Evolutionary conservation across 2,329 filamentous ascomycete species (phyloP).

Genomic region (Pseudopyricularia cyperi): DNA sequence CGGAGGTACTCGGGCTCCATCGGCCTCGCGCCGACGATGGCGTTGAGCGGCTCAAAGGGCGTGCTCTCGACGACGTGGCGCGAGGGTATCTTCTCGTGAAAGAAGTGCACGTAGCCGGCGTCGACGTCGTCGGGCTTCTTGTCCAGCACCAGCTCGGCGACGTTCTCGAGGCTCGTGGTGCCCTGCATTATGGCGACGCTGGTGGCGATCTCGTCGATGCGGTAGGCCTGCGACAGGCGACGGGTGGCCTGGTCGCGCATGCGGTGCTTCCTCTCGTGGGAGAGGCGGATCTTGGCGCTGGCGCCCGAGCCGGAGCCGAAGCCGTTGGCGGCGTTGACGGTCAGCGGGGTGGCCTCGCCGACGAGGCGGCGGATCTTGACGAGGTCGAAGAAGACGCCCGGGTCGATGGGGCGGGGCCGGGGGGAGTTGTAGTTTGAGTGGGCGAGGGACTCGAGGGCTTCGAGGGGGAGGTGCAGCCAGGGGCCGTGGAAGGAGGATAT

Average conservation of each 20-base stretch:
- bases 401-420: conserved; percentile 64
- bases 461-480: conserved; percentile 68
- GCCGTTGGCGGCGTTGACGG: conserved; percentile 62
- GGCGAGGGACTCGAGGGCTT: conserved; percentile 67
- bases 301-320: conserved; percentile 39
- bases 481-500: conserved; percentile 75
- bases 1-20: conserved; percentile 54
- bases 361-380: conserved; percentile 70
- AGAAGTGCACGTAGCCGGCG: conserved; percentile 83
- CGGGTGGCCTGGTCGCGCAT: conserved; percentile 72
- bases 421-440: conserved; percentile 69
- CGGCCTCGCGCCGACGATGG: conserved; percentile 52
- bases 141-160: conserved; percentile 60
- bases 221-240: conserved; percentile 65
- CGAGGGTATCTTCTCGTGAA: conserved; percentile 79
- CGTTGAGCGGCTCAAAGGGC: conserved; percentile 50
- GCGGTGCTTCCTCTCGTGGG: conserved; percentile 61
- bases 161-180: conserved; percentile 62
- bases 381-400: conserved; percentile 70
- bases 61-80: conserved; percentile 61
- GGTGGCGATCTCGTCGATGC: conserved; percentile 69
- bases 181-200: conserved; percentile 78
- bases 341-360: conserved; percentile 66
- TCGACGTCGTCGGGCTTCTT: conserved; percentile 55
- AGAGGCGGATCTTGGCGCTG: conserved; percentile 45